These are phyloP conservation scores for Panellus pusillus DNA, from an alignment of 768 basidiomycete genomes.

Conservation along the genomic window DNA sequence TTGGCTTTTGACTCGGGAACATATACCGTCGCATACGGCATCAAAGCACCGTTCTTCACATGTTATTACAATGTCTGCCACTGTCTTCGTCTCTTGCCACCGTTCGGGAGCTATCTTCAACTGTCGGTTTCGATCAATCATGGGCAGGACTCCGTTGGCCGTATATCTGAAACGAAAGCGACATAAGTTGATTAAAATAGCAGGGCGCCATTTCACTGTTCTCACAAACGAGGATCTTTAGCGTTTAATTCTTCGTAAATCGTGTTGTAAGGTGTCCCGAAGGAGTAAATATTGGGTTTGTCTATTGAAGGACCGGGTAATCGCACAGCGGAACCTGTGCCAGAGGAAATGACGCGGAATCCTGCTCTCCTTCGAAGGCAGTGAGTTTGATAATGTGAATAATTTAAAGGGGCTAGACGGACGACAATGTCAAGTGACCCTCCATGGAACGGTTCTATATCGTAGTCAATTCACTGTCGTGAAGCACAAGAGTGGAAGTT, in stretches of 20 bases:
- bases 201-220: slow-evolving; percentile 15
- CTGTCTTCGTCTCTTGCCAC: slow-evolving; percentile 88
- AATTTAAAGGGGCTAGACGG: slow-evolving; percentile 33
- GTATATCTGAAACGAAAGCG: slow-evolving; percentile 62
- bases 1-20: slow-evolving; percentile 8
- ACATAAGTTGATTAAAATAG: background rate
- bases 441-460: slow-evolving; percentile 96
- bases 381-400: slow-evolving; percentile 10
- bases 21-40: slow-evolving; percentile 93
- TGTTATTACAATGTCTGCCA: slow-evolving; percentile 97
- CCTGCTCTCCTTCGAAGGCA: slow-evolving; percentile 73
- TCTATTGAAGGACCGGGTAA: slow-evolving; percentile 95
- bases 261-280: slow-evolving; percentile 94
- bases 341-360: slow-evolving; percentile 88
- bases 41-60: slow-evolving; percentile 99
- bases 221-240: slow-evolving; percentile 86
- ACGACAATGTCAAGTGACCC: slow-evolving; percentile 89
- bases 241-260: slow-evolving; percentile 88
- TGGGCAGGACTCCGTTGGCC: slow-evolving; percentile 89
- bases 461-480: slow-evolving; percentile 17
- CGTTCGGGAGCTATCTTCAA: slow-evolving; percentile 93
- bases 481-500: slow-evolving; percentile 25
- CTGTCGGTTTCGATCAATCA: slow-evolving; percentile 93
- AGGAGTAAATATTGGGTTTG: slow-evolving; percentile 95
- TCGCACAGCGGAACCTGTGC: slow-evolving; percentile 96